Conservation (phyloP, 2,329 filamentous ascomycete genomes). For the Botrytis porri region DNA sequence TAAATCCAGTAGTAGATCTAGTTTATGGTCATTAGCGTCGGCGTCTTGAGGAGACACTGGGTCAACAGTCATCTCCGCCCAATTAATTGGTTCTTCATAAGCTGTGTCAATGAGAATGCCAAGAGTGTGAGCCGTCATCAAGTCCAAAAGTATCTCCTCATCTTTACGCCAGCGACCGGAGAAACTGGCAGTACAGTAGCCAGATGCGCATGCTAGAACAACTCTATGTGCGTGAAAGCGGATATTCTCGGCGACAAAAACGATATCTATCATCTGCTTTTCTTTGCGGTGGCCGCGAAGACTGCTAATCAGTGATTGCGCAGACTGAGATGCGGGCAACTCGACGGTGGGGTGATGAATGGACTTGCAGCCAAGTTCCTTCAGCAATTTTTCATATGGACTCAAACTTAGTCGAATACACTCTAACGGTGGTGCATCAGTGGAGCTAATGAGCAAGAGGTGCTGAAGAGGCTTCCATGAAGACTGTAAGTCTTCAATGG, state of each 20-base stretch:
- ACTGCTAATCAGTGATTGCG: conserved; percentile 13
- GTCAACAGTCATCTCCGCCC: conserved; percentile 20
- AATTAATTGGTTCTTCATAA: conserved; percentile 7
- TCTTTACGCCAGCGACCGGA: neutral
- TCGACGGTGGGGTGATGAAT: conserved; percentile 29
- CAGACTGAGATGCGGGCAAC: neutral
- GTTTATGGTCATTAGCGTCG: conserved; percentile 24
- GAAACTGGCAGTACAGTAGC: neutral
- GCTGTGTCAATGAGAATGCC: conserved; percentile 3
- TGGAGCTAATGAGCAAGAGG: conserved; percentile 31
- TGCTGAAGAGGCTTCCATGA: conserved; percentile 28
- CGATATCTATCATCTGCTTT: conserved; percentile 5
- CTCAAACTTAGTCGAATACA: conserved; percentile 28
- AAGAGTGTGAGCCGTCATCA: neutral
- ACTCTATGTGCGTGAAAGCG: neutral
- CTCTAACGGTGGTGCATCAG: conserved; percentile 29
- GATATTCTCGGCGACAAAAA: neutral
- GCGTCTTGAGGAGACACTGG: conserved; percentile 15
- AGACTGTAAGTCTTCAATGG: conserved; percentile 22
- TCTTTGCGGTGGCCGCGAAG: conserved; percentile 9
- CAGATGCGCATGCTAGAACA: neutral
- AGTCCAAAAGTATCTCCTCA: neutral
- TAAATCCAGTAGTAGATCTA: conserved; percentile 30
- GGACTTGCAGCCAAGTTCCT: conserved; percentile 27
- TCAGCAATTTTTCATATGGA: conserved; percentile 30